phyloP scores from a whole-genome alignment of 106 monocot genomes.

The Xerophyta viscosa region DNA sequence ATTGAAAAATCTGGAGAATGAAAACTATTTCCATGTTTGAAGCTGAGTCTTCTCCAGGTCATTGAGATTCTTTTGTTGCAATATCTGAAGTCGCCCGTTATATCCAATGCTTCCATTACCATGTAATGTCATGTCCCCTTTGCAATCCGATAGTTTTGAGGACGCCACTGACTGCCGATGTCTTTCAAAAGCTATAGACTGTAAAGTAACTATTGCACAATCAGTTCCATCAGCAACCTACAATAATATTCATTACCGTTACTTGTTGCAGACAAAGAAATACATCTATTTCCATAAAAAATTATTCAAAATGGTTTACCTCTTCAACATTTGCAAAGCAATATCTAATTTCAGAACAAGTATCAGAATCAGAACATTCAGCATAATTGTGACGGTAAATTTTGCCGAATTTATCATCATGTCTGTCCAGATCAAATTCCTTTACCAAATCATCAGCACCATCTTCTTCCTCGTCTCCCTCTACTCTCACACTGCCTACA shows the following conservation, averaged over 20 bases:
- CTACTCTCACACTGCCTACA: constrained; percentile 33
- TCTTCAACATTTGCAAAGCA: constrained; percentile 19
- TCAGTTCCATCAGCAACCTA: neutral
- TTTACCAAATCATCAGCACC: constrained; percentile 22
- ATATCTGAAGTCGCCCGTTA: constrained; percentile 15
- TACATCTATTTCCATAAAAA: too few relatives aligned
- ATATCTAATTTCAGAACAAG: neutral
- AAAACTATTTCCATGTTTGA: neutral
- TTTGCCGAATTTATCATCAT: neutral
- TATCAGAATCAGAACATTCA: neutral
- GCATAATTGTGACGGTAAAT: neutral
- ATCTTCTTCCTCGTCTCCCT: constrained; percentile 37
- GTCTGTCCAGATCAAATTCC: constrained; percentile 16
- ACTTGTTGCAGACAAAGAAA: neutral
- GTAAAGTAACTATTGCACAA: neutral
- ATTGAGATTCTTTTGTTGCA: constrained; percentile 11
- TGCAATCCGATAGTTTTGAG: too few relatives aligned
- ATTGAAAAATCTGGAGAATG: neutral
- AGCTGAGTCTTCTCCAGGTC: constrained; percentile 5
- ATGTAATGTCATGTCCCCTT: constrained; percentile 16
- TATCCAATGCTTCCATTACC: constrained; percentile 38
- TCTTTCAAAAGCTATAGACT: constrained; percentile 19
- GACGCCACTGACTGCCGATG: constrained; percentile 11
- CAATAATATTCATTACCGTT: neutral
- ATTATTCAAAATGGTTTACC: too few relatives aligned